phyloP scores from a whole-genome alignment of 2,329 filamentous ascomycete species.

The Aaosphaeria pasadenensis region DNA sequence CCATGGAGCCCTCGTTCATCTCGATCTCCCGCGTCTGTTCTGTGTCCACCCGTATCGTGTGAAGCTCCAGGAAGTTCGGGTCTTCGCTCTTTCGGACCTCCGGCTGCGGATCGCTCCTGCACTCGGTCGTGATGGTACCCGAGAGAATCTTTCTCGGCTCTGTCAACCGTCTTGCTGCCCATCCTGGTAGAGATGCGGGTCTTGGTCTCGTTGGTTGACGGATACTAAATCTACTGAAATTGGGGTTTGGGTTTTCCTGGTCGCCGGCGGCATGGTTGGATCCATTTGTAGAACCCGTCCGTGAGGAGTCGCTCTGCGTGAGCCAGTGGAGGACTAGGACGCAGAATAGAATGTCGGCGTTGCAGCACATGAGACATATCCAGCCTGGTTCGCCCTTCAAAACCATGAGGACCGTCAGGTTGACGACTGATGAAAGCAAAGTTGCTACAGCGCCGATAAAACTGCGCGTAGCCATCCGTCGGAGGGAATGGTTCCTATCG shows the following conservation, averaged over 20 bases:
- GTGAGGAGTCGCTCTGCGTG: slow-evolving; percentile 36
- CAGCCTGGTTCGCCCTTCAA: slow-evolving; percentile 62
- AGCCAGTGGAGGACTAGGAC: slow-evolving; percentile 63
- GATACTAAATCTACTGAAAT: neutral
- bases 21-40: slow-evolving; percentile 11
- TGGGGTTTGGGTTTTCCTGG: neutral
- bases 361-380: slow-evolving; percentile 65
- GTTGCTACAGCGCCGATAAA: slow-evolving; percentile 59
- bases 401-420: slow-evolving; percentile 57
- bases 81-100: slow-evolving; percentile 1
- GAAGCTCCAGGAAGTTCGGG: slow-evolving; percentile 13
- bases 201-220: neutral
- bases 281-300: neutral
- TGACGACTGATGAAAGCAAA: slow-evolving; percentile 57
- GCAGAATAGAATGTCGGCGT: slow-evolving; percentile 61
- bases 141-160: slow-evolving; percentile 1
- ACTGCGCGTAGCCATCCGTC: slow-evolving; percentile 55
- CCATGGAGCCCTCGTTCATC: neutral
- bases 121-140: slow-evolving; percentile 7
- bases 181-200: neutral
- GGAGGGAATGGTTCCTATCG: slow-evolving; percentile 45
- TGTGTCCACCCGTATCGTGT: slow-evolving; percentile 14
- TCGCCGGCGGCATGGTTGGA: neutral
- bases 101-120: slow-evolving; percentile 1
- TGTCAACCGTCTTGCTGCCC: neutral